Conservation (phyloP, 164 flowering plant genomes). For the Akebia trifoliata region DNA sequence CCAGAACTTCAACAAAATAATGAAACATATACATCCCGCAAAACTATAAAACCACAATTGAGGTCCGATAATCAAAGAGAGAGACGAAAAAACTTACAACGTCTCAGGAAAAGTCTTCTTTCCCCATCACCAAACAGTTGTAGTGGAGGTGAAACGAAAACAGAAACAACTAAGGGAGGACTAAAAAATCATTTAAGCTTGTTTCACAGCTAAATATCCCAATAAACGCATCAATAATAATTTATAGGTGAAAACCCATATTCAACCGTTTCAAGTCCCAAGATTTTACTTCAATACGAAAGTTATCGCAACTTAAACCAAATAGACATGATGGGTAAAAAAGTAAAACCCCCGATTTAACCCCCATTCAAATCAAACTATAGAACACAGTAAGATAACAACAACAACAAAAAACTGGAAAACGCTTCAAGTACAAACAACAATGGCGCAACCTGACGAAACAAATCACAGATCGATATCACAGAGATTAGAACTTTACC, state of each 20-base stretch:
- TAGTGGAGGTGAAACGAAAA: not conserved
- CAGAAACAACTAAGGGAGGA: not conserved
- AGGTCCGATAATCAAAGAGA: no score
- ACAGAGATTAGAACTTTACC: not conserved
- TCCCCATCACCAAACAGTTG: not conserved
- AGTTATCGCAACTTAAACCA: no score
- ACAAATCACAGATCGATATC: slow-evolving; percentile 1
- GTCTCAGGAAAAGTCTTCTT: not conserved
- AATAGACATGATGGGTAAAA: not conserved
- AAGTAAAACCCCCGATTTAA: slow-evolving; percentile 1
- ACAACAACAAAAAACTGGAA: no score
- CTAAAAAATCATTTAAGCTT: not conserved
- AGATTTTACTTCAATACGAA: no score
- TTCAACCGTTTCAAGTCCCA: not conserved
- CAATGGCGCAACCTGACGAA: slow-evolving; percentile 8
- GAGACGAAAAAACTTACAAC: not conserved
- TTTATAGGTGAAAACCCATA: no score
- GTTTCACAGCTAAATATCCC: not conserved
- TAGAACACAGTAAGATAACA: not conserved
- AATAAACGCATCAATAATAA: not conserved
- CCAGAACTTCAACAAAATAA: no score
- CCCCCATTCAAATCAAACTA: not conserved
- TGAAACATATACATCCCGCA: no score
- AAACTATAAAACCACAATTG: no score
- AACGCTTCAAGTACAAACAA: no score